Percentiles rank a stretch among this genome's conserved stretches.
phyloP scores from a whole-genome alignment of 192 early-diverging fungal species.

The Coemansia sp. region DNA sequence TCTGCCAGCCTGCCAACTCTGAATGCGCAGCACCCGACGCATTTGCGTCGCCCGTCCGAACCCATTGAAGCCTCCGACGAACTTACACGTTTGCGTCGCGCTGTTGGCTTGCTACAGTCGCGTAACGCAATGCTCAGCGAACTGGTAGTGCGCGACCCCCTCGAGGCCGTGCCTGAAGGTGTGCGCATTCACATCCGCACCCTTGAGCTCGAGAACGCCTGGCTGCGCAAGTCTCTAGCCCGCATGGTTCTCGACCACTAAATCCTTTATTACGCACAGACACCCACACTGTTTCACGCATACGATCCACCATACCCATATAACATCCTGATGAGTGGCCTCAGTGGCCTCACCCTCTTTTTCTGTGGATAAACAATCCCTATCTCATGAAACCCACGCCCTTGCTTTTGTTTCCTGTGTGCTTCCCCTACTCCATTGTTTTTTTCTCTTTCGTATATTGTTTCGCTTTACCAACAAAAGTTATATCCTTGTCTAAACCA shows the following conservation, averaged over 20 bases:
- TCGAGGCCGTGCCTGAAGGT: conserved; percentile 25
- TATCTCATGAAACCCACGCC: background rate
- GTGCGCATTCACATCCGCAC: conserved; percentile 35
- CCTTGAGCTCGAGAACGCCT: conserved; percentile 50
- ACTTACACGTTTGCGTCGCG: conserved; percentile 22
- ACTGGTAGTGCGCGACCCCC: conserved; percentile 20
- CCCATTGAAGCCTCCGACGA: conserved; percentile 8
- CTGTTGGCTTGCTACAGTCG: conserved; percentile 27
- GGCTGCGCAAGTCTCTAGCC: conserved; percentile 35
- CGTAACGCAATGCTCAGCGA: conserved; percentile 45
- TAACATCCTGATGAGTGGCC: background rate
- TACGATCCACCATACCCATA: background rate
- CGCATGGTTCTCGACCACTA: background rate
- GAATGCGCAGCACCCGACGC: background rate
- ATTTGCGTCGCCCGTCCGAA: background rate
- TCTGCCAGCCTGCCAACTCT: background rate
- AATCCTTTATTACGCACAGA: background rate
- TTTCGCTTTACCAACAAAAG: conserved; percentile 1
- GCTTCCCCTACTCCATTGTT: background rate
- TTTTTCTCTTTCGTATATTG: background rate
- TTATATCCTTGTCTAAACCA: too few species aligned
- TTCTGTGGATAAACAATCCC: background rate
- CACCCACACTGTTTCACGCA: too few species aligned
- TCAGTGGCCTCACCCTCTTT: background rate
- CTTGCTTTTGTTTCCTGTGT: conserved; percentile 5